phyloP scores from a whole-genome alignment of 352 stramenopile genomes.

The Phytophthora fragariae region DNA sequence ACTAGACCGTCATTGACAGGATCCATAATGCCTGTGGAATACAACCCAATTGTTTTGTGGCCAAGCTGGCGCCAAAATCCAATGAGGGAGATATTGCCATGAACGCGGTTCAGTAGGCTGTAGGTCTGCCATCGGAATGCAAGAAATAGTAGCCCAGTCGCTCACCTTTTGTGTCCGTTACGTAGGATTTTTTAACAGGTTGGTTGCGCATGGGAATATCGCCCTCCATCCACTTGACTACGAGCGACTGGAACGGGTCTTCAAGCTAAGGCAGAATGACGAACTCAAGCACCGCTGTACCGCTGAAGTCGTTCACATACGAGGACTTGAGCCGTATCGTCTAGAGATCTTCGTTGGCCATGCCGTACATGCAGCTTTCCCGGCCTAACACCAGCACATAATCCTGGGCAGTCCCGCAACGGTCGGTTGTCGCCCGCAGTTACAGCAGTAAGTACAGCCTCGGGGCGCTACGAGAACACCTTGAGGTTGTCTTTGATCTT shows the following conservation, averaged over 20 bases:
- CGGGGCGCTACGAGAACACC: constrained; percentile 18
- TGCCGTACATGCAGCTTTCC: constrained; percentile 24
- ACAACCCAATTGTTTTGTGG: not conserved
- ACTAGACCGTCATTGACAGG: not conserved
- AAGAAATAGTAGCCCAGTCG: not conserved
- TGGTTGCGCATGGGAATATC: constrained; percentile 23
- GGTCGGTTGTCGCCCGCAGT: constrained; percentile 2
- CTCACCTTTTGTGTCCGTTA: constrained; percentile 11
- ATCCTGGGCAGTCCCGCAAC: constrained; percentile 26
- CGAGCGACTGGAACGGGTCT: constrained; percentile 34
- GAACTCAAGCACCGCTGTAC: constrained; percentile 15
- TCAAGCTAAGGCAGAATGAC: constrained; percentile 11
- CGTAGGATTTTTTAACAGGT: constrained; percentile 28
- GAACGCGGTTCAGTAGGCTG: not conserved
- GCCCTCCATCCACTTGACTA: constrained; percentile 38
- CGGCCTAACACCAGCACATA: constrained; percentile 13
- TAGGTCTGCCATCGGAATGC: not conserved
- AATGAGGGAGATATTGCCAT: not conserved
- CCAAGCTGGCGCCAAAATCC: not conserved
- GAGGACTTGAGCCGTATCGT: constrained; percentile 4
- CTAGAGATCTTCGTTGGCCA: constrained; percentile 3
- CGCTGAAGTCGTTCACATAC: constrained; percentile 15
- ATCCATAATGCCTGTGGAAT: not conserved
- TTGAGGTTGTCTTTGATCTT: constrained; percentile 16
- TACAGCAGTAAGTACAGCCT: constrained; percentile 9